phyloP scores from a whole-genome alignment of 441 rosid species.

The Macaranga tanarius region DNA sequence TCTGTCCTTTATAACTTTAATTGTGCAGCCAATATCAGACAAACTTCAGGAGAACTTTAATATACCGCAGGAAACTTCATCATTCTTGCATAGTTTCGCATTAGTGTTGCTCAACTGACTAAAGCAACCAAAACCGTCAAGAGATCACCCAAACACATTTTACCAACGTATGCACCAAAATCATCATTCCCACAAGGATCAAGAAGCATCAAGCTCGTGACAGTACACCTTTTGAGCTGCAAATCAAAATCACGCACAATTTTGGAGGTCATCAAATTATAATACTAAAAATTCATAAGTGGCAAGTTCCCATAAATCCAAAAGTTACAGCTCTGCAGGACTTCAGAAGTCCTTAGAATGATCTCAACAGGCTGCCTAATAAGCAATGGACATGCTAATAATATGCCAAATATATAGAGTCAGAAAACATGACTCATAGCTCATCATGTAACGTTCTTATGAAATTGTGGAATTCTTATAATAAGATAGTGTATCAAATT shows the following conservation, averaged over 20 bases:
- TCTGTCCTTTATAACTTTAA: not conserved
- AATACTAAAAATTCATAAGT: not conserved
- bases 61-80: not conserved
- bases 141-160: constrained; percentile 2
- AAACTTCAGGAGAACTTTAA: not conserved
- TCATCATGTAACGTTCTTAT: not conserved
- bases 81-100: not conserved
- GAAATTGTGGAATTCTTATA: not conserved
- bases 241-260: not conserved
- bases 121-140: not conserved
- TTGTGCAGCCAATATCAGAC: not conserved
- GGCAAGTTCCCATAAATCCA: not conserved
- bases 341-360: not conserved
- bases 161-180: not conserved
- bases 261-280: not conserved
- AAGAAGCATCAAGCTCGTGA: constrained; percentile 50
- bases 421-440: not conserved
- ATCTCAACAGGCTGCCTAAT: not conserved
- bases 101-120: constrained; percentile 1
- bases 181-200: not conserved
- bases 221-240: constrained; percentile 88
- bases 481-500: not conserved
- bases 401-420: not conserved
- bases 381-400: not conserved
- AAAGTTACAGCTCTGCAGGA: not conserved